These are phyloP conservation scores for Neonectria hederae DNA, from an alignment of 2,329 filamentous ascomycete species.

Conservation along the genomic window DNA sequence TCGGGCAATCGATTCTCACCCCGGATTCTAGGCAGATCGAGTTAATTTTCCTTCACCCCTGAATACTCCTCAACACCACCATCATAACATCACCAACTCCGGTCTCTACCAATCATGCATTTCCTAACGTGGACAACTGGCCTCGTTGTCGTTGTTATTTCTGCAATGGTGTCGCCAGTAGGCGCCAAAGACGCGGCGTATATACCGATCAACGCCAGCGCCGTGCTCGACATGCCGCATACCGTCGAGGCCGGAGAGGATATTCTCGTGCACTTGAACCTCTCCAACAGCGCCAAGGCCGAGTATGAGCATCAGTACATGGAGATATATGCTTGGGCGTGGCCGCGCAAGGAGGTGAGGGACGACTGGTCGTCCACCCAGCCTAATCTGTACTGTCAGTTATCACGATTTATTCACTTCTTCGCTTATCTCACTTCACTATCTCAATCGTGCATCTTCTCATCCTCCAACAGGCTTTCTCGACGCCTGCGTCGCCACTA, in stretches of 20 bases:
- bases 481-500: constrained; percentile 16
- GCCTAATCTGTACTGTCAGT: constrained; percentile 10
- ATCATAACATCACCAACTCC: not conserved
- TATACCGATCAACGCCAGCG: constrained; percentile 6
- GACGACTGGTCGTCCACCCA: not conserved
- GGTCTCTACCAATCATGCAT: not conserved
- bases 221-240: constrained; percentile 13
- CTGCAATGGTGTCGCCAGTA: not conserved
- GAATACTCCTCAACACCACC: not conserved
- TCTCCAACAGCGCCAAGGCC: constrained; percentile 14
- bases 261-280: constrained; percentile 9
- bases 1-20: not conserved
- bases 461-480: constrained; percentile 8
- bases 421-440: not conserved
- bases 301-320: constrained; percentile 13
- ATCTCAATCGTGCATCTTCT: not conserved
- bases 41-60: too few relatives aligned
- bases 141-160: not conserved
- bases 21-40: not conserved
- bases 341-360: not conserved
- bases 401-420: not conserved
- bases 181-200: not conserved
- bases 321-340: constrained; percentile 10
- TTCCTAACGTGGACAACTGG: not conserved
- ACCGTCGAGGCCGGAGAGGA: constrained; percentile 6